Conservation (phyloP, 176 grass and related monocot genomes). For the Avena insularis region DNA sequence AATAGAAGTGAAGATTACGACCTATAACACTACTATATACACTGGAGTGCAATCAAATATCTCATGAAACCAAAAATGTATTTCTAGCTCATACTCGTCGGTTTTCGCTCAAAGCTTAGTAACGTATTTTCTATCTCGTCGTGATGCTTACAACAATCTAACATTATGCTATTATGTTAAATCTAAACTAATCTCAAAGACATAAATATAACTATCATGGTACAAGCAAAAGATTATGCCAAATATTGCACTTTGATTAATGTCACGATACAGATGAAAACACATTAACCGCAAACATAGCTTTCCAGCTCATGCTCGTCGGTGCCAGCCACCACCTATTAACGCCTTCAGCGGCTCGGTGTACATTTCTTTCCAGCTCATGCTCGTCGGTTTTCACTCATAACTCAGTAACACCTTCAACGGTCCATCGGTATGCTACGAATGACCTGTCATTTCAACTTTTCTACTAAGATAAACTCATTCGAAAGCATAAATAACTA, state of each 20-base stretch:
- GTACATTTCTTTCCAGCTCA: background rate
- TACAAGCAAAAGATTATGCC: background rate
- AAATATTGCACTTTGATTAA: background rate
- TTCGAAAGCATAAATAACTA: background rate
- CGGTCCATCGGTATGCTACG: background rate
- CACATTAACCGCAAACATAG: background rate
- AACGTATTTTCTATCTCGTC: too few species aligned
- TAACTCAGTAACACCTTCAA: too few species aligned
- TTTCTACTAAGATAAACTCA: background rate
- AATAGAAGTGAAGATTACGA: background rate
- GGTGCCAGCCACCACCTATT: too few species aligned
- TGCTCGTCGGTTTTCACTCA: too few species aligned
- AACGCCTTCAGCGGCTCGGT: too few species aligned
- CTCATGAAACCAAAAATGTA: background rate
- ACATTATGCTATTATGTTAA: background rate
- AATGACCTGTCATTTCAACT: background rate
- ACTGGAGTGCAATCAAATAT: background rate
- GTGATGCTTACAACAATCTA: too few species aligned
- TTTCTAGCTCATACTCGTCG: background rate
- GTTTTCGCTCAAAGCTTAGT: too few species aligned
- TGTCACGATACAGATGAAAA: background rate
- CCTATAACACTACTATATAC: background rate
- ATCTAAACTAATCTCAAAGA: background rate
- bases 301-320: background rate
- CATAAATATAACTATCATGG: too few species aligned